A percentile compares a stretch with the other conserved stretches of the same genome.
Conservation (phyloP, 805 yeast genomes). For the Starmerella sirachaensis region DNA sequence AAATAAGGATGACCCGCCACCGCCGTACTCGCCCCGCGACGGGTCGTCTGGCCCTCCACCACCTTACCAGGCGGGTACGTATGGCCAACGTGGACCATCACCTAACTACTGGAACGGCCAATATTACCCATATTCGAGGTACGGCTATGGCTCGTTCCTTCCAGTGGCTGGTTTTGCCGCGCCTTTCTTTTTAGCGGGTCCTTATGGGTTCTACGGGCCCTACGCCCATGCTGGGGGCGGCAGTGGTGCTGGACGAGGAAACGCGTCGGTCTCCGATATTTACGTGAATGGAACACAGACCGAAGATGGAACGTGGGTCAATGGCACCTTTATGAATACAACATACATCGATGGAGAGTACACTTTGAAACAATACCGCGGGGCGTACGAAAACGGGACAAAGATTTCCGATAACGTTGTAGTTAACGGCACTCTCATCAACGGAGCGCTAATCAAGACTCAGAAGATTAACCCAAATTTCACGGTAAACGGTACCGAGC, state of each 20-base stretch:
- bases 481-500: slow-evolving; percentile 10
- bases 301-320: slow-evolving; percentile 2
- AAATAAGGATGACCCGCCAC: slow-evolving; percentile 1
- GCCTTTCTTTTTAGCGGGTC: slow-evolving; percentile 13
- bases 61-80: slow-evolving; percentile 1
- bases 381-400: slow-evolving; percentile 7
- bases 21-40: slow-evolving; percentile 6
- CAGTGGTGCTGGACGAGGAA: not conserved
- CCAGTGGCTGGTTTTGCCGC: slow-evolving; percentile 6
- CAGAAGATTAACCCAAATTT: slow-evolving; percentile 9
- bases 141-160: slow-evolving; percentile 5
- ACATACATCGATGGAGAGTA: not conserved
- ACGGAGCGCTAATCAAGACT: not conserved
- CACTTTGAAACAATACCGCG: not conserved
- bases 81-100: slow-evolving; percentile 7
- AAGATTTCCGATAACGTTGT: not conserved
- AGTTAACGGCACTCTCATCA: slow-evolving; percentile 11
- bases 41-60: slow-evolving; percentile 4
- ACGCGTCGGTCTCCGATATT: slow-evolving; percentile 5
- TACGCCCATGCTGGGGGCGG: slow-evolving; percentile 1
- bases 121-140: slow-evolving; percentile 9
- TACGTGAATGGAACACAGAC: slow-evolving; percentile 10
- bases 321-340: slow-evolving; percentile 7
- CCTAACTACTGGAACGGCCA: slow-evolving; percentile 12
- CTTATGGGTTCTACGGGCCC: slow-evolving; percentile 13